A percentile compares a stretch with the other conserved stretches of the same genome.
Conservation (phyloP, 805 yeast species). For the Starmera quercuum region DNA sequence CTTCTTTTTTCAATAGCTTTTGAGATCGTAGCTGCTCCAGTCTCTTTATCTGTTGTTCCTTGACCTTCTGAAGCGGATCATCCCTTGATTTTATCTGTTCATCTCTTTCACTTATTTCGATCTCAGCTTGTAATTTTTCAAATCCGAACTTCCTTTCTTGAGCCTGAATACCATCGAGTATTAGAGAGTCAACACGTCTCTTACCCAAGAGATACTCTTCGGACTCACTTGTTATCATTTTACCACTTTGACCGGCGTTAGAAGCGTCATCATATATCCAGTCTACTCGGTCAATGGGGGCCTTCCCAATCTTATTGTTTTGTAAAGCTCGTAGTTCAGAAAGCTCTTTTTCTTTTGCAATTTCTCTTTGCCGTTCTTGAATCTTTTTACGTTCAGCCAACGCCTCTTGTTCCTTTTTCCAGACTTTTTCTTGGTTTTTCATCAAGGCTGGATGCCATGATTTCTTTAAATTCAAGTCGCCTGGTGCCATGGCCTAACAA, state of each 20-base stretch:
- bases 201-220: conserved; percentile 51
- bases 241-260: conserved; percentile 20
- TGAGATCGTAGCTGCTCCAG: conserved; percentile 6
- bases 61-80: conserved; percentile 46
- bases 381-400: conserved; percentile 62
- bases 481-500: conserved; percentile 59
- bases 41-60: conserved; percentile 16
- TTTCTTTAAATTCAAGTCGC: conserved; percentile 82
- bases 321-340: conserved; percentile 45
- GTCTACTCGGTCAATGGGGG: conserved; percentile 42
- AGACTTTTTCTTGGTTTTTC: conserved; percentile 78
- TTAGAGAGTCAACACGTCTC: conserved; percentile 34
- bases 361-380: conserved; percentile 56
- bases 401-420: conserved; percentile 75
- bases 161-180: conserved; percentile 15
- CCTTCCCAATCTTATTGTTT: conserved; percentile 30
- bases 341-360: conserved; percentile 52
- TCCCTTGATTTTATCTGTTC: conserved; percentile 22
- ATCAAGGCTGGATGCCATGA: conserved; percentile 94
- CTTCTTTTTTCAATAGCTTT: conserved; percentile 17
- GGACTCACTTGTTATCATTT: conserved; percentile 20
- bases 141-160: conserved; percentile 18
- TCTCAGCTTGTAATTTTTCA: conserved; percentile 7
- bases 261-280: conserved; percentile 80
- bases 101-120: conserved; percentile 12